These are phyloP conservation scores for Ceratocystis cubensis DNA, from an alignment of 2,329 filamentous ascomycete species.

Conservation along the genomic window DNA sequence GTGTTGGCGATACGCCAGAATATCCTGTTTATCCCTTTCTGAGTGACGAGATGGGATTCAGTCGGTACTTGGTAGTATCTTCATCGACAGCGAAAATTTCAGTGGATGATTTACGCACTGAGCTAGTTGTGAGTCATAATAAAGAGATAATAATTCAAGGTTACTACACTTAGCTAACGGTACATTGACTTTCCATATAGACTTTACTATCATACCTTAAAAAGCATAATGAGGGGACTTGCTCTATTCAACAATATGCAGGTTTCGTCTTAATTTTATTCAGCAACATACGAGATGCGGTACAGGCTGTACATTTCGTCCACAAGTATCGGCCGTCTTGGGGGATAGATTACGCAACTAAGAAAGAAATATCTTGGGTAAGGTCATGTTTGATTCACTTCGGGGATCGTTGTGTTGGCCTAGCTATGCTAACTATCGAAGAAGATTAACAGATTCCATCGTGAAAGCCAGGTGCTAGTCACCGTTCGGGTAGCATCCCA, in stretches of 20 bases:
- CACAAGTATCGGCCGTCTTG: constrained; percentile 1
- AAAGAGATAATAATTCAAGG: background rate
- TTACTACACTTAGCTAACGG: background rate
- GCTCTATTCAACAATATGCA: constrained; percentile 6
- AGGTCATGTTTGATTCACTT: background rate
- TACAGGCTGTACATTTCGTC: background rate
- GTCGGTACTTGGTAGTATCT: constrained; percentile 1
- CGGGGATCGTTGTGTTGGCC: background rate
- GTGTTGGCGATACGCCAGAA: background rate
- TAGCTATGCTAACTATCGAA: background rate
- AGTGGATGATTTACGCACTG: background rate
- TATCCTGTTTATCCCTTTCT: constrained; percentile 3
- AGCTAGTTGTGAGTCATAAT: background rate
- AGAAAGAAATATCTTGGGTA: constrained; percentile 7
- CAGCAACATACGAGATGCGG: constrained; percentile 1
- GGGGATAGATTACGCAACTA: constrained; percentile 6
- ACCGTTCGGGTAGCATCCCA: background rate
- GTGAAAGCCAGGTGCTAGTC: constrained; percentile 11
- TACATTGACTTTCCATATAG: background rate
- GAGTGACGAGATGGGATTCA: constrained; percentile 4
- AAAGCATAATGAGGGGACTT: constrained; percentile 2
- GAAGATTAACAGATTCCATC: constrained; percentile 4
- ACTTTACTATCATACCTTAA: background rate
- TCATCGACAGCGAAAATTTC: background rate
- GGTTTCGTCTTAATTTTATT: background rate